A percentile compares a stretch with the other conserved stretches of the same genome.
phyloP scores from a whole-genome alignment of 768 basidiomycete species.

The Trametes elegans region DNA sequence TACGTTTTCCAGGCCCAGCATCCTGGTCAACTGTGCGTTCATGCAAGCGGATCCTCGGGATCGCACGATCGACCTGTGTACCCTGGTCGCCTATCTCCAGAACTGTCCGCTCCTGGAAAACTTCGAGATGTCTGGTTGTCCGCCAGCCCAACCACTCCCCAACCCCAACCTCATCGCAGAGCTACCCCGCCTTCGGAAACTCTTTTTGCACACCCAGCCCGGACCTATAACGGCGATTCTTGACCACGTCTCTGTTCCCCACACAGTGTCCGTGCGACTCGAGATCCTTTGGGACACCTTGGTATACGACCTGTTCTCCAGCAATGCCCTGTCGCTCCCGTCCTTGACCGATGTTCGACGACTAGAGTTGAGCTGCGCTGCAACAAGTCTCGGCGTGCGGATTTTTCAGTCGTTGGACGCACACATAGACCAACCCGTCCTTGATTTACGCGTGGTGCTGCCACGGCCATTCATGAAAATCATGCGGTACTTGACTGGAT shows the following conservation, averaged over 20 bases:
- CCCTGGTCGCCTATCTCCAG: not conserved
- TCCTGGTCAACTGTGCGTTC: not conserved
- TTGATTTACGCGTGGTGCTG: not conserved
- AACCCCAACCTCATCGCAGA: not conserved
- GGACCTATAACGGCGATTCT: not conserved
- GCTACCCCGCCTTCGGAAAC: not conserved
- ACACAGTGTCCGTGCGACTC: too few relatives aligned
- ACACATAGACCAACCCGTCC: not conserved
- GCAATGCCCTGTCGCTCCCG: too few relatives aligned
- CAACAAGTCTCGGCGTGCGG: too few relatives aligned
- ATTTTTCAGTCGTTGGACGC: too few relatives aligned
- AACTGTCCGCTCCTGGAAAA: not conserved
- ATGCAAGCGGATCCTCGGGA: not conserved
- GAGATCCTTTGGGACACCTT: too few relatives aligned
- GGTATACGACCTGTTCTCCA: too few relatives aligned
- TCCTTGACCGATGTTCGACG: too few relatives aligned
- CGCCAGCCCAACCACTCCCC: not conserved
- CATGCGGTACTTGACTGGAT: not conserved
- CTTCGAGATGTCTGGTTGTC: not conserved
- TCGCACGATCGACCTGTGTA: not conserved
- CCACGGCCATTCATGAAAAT: not conserved
- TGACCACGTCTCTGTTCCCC: not conserved
- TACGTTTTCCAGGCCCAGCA: not conserved
- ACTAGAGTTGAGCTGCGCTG: too few relatives aligned
- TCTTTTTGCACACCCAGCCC: not conserved